Base-by-base conservation (phyloP, 192 early-diverging fungal species). In the Coemansia sp. region DNA sequence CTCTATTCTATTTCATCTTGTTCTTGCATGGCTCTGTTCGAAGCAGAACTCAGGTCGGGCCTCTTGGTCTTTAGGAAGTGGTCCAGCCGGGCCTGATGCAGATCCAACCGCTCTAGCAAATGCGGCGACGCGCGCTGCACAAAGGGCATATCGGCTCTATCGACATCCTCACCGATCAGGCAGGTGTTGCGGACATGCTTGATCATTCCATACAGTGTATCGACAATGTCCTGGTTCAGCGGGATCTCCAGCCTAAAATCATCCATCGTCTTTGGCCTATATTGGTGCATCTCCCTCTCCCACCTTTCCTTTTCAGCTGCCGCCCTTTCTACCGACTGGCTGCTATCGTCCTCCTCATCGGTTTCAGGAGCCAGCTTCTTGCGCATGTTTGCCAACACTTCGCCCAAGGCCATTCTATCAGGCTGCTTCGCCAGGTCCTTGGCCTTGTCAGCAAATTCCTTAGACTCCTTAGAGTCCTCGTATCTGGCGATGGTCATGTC, bases 31-130 rank as follows among this genome's bases (percentile, higher is more conserved):
- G n/a, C 15, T n/a, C 25, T 30, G 14, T 17, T 3, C 20, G 14
- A 29, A 15, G 15, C 30, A 44, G 17, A 24, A 23, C 15, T 25
- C 29, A 73, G 55, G 14, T 73, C 64, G 8, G 71, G 71, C n/a
- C 47, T 54, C 29, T 58, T 29, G 3, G 29, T 15, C 24, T 20
- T 18, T 25, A 73, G 43, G 27, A 63, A 58, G 6, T 18, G 35
- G 42, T 53, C 55, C 25, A 73, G 51, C 5, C 71, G 71, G 20
- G 46, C 33, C 47, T 73, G 57, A n/a, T 59, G 58, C 7, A 73
- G 43, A 14, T 33, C 53, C 8, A 67, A 40, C 8, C 64, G 58
- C 48, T 41, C 37, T 25, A 50, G 41, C 9, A 66, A 46, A 11
- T 61, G 52, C 1, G 41, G 46, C 23, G 58, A 51, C 19, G 41